Conservation (phyloP, 495 filamentous ascomycete genomes). For the Tuber calosporum region DNA sequence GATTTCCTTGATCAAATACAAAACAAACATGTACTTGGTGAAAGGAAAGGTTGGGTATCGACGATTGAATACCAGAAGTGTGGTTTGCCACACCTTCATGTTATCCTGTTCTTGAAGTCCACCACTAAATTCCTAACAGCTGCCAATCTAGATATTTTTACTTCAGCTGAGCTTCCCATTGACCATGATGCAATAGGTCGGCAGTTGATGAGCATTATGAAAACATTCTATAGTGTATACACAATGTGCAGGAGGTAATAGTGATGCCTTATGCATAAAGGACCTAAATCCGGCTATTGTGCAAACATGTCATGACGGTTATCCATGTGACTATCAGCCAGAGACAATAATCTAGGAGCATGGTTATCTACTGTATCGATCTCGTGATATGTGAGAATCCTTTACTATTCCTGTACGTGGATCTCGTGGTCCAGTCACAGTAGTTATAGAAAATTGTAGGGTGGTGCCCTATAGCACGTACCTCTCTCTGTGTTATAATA, state of each 20-base stretch:
- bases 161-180: background rate
- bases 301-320: too few relatives aligned
- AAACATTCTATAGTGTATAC: background rate
- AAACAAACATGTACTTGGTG: background rate
- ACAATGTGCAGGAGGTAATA: background rate
- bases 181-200: background rate
- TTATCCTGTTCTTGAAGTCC: background rate
- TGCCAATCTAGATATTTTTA: background rate
- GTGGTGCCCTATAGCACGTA: too few relatives aligned
- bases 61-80: background rate
- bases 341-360: too few relatives aligned
- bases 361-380: too few relatives aligned
- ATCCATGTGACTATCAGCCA: too few relatives aligned
- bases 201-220: background rate
- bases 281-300: too few relatives aligned
- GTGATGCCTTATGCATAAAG: background rate
- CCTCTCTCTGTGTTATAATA: too few relatives aligned
- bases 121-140: background rate
- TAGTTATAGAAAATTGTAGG: too few relatives aligned
- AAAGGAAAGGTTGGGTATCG: background rate
- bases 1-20: background rate
- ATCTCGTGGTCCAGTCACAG: too few relatives aligned
- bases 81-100: background rate
- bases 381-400: too few relatives aligned
- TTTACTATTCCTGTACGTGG: too few relatives aligned